Evolutionary conservation across 345 rosid species (phyloP), one percentile per base, ranked within the genome.

Genomic region (Eucalyptus marginata): DNA sequence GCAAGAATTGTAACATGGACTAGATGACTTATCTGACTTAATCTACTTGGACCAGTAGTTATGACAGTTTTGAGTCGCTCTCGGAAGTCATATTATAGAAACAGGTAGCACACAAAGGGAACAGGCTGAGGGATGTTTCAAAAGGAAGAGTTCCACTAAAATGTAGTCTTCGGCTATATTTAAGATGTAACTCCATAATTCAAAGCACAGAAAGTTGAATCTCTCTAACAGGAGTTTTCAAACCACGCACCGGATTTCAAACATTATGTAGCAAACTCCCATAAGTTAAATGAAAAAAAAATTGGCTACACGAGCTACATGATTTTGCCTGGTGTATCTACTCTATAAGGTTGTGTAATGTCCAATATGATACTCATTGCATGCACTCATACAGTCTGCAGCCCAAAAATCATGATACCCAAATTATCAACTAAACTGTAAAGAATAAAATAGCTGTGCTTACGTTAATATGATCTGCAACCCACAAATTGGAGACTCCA

Each of bases 381-480:
- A 49, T 47, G 87, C 46, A 51, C 44, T 86, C 12, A 51, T 18
- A 51, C 46, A 86, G 25, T 49, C 43, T 27, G 25, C 87, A 50
- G 44, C 46, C 43, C 79, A 46, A 47, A 22, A 81, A 49, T 66
- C 14, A 33, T 2, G 44, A 66, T 44, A 47, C 59, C 52, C 8
- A 22, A 27, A 15, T 50, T 49, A 25, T 25, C 7, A 49, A 85
- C 31, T 16, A 58, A 46, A 27, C 43, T 43, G 24, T 59, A 49
- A 62, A 47, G 27, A 54, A 89, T 47, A 47, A 44, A 64, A 40
- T 22, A 68, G 58, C 44, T 13, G 52, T 36, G 29, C 40, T 90
- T 95, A 96, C 99, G 85, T 97, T 94, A 24, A 97, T 95, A 87
- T 98, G 94, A 91, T 97, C 96, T 79, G 96, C 92, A 56, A 94